Evolutionary conservation across 345 rosid genomes (phyloP).

Genomic region (Diplotaxis tenuifolia): DNA sequence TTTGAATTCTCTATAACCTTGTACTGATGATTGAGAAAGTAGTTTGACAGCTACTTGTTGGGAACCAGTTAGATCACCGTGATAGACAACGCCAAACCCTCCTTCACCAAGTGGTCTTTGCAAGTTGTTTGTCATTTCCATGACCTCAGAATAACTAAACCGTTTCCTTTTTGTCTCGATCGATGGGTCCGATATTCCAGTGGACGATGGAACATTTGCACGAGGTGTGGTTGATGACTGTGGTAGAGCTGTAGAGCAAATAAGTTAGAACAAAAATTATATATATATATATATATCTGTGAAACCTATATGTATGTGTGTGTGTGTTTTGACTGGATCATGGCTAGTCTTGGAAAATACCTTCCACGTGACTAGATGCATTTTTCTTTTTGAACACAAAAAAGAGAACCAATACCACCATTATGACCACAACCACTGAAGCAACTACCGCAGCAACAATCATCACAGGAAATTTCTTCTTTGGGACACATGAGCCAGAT

Average conservation of each 20-base stretch:
- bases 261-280: no score
- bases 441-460: background rate
- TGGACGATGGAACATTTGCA: background rate
- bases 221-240: no score
- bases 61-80: background rate
- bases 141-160: background rate
- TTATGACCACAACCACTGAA: background rate
- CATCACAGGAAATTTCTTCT: background rate
- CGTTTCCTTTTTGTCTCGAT: background rate
- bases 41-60: background rate
- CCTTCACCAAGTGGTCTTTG: background rate
- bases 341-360: background rate
- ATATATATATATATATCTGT: background rate
- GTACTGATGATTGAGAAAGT: background rate
- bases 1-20: background rate
- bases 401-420: background rate
- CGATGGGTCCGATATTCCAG: background rate
- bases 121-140: background rate
- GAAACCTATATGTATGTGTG: no score
- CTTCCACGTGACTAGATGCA: background rate
- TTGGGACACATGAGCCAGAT: no score
- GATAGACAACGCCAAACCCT: background rate
- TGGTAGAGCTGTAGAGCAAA: no score
- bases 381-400: background rate
- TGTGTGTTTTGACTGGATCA: no score